Evolutionary conservation across 78 protist species (phyloP), one percentile per base, ranked within the genome.

Genomic region (Dictyostelium purpureum): DNA sequence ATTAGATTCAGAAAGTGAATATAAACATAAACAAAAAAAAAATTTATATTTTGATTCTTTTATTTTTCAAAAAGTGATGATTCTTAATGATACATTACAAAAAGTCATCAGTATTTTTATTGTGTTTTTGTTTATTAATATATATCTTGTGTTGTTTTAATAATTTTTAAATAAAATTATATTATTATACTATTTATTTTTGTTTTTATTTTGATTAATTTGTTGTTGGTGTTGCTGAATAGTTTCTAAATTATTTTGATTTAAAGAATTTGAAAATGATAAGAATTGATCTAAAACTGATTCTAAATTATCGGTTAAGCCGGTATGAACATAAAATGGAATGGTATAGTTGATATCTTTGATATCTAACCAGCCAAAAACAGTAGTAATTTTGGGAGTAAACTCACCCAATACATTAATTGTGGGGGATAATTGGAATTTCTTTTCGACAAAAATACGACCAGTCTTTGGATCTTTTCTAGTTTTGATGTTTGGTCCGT

Each of bases 341-440:
- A 90, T 90, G 2, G 94, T 78, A 51, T 90, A 35, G 18, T 90
- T 81, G 19, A 90, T 81, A 63, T 90, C 87, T 33, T 90, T 90
- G 31, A 90, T 90, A 47, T 89, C 94, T 6, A 90, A 49, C 94
- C 94, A 90, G 35, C 94, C 89, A 35, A 90, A 90, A 21, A 90
- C 94, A 6, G 88, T 90, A 11, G 88, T 75, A 26, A 90, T 61
- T 28, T 79, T 81, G 21, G 94, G 94, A 18, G 94, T 90, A 19
- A 81, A 70, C n/a, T 90, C 94, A 81, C 94, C 94, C 71, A 90
- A 38, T 63, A 90, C 88, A 81, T 81, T 79, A 9, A 90, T 45
- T 11, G 94, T 90, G 3, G 94, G 94, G 4, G 94, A 66, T n/a
- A 90, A 54, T 90, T 90, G 94, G 78, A 90, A 90, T 52, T 90